Evolutionary conservation across 805 yeast genomes (phyloP).

Genomic region (Metschnikowia similis): DNA sequence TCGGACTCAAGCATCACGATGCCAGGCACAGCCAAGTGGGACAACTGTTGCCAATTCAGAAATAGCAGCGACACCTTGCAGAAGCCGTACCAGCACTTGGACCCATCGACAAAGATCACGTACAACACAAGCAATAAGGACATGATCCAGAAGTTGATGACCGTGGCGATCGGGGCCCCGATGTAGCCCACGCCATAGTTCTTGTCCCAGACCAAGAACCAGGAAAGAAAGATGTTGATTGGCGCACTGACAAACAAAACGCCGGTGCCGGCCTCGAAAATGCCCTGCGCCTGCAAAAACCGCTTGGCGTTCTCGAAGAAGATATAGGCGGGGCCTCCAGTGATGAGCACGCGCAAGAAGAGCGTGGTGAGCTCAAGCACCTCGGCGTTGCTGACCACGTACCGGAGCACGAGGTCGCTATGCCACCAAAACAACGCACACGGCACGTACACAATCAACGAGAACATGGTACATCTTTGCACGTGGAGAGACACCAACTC

Average conservation of each 20-base stretch:
- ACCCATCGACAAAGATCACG: constrained; percentile 50
- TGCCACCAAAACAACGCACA: constrained; percentile 41
- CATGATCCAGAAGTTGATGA: constrained; percentile 42
- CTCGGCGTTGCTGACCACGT: constrained; percentile 29
- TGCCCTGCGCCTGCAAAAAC: constrained; percentile 44
- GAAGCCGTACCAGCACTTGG: constrained; percentile 66
- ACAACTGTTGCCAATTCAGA: constrained; percentile 32
- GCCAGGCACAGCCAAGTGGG: constrained; percentile 41
- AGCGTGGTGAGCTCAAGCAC: constrained; percentile 32
- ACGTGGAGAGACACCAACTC: constrained; percentile 35
- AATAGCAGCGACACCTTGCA: constrained; percentile 34
- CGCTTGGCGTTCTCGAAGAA: constrained; percentile 40
- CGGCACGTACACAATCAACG: constrained; percentile 33
- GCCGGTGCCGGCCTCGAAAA: constrained; percentile 45
- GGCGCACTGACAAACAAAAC: constrained; percentile 40
- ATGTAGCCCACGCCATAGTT: constrained; percentile 37
- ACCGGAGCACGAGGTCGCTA: constrained; percentile 24
- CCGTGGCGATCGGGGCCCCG: constrained; percentile 43
- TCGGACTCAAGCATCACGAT: constrained; percentile 44
- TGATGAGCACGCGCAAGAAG: constrained; percentile 31
- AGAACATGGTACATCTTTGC: constrained; percentile 35
- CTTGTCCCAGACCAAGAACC: constrained; percentile 41
- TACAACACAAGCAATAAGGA: constrained; percentile 31
- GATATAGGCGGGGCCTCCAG: constrained; percentile 43
- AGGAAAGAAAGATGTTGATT: constrained; percentile 35